These are phyloP conservation scores for Camellia oleifera DNA, from an alignment of 179 eudicot genomes.

Conservation along the genomic window DNA sequence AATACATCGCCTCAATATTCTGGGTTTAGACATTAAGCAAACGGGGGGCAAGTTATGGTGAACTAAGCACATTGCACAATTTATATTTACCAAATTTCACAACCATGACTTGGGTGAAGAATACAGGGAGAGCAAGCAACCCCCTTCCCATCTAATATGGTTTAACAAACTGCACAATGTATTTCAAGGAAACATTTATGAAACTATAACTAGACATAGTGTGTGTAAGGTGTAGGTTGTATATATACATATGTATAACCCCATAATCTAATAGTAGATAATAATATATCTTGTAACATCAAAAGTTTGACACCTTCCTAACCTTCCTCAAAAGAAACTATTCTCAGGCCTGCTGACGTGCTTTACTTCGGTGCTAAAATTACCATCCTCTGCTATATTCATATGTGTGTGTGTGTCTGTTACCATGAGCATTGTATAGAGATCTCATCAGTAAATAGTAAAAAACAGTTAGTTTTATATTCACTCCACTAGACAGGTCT, in stretches of 20 bases:
- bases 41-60: neutral
- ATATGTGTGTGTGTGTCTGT: neutral
- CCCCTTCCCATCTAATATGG: neutral
- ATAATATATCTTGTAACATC: neutral
- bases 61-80: neutral
- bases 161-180: neutral
- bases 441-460: neutral
- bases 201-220: neutral
- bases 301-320: neutral
- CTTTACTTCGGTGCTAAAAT: neutral
- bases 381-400: neutral
- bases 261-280: neutral
- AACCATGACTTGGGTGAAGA: neutral
- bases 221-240: neutral
- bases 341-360: neutral
- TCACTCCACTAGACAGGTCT: neutral
- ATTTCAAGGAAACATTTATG: neutral
- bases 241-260: neutral
- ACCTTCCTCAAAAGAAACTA: neutral
- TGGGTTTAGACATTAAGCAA: neutral
- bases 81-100: neutral
- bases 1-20: neutral
- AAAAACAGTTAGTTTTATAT: neutral
- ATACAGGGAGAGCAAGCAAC: neutral
- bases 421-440: no score